Evolutionary conservation across 768 basidiomycete species (phyloP).

Genomic region (Leccinum broughii): DNA sequence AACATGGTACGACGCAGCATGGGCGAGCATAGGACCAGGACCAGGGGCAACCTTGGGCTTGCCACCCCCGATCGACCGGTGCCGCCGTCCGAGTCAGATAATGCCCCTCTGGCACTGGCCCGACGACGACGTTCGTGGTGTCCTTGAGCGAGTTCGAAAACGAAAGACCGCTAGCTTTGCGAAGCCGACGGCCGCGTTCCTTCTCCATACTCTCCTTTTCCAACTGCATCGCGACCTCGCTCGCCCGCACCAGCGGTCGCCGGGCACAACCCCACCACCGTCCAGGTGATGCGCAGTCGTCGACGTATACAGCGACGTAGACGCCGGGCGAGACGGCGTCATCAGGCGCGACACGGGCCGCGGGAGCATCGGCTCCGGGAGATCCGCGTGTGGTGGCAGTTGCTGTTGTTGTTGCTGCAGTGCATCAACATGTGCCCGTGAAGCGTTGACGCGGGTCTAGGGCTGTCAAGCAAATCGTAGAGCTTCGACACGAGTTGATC

Average conservation of each 20-base stretch:
- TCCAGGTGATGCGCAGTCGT: slow-evolving; percentile 15
- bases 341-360: slow-evolving; percentile 25
- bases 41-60: slow-evolving; percentile 14
- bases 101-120: slow-evolving; percentile 15
- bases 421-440: slow-evolving; percentile 34
- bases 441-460: slow-evolving; percentile 41
- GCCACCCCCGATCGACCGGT: slow-evolving; percentile 12
- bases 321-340: slow-evolving; percentile 25
- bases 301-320: slow-evolving; percentile 20
- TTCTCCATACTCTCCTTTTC: slow-evolving; percentile 46
- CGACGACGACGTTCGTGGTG: slow-evolving; percentile 25
- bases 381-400: slow-evolving; percentile 25
- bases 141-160: slow-evolving; percentile 29
- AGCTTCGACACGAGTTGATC: slow-evolving; percentile 41
- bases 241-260: slow-evolving; percentile 46
- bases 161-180: slow-evolving; percentile 12
- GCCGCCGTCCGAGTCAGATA: slow-evolving; percentile 22
- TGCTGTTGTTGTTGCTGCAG: too few relatives aligned
- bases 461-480: slow-evolving; percentile 48
- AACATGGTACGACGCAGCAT: background rate
- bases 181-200: slow-evolving; percentile 31
- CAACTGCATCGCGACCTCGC: slow-evolving; percentile 52
- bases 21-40: background rate
- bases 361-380: slow-evolving; percentile 26
- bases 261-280: slow-evolving; percentile 8